Evolutionary conservation across 257 asterid species (phyloP).

Genomic region (Capsicum rhomboideum): DNA sequence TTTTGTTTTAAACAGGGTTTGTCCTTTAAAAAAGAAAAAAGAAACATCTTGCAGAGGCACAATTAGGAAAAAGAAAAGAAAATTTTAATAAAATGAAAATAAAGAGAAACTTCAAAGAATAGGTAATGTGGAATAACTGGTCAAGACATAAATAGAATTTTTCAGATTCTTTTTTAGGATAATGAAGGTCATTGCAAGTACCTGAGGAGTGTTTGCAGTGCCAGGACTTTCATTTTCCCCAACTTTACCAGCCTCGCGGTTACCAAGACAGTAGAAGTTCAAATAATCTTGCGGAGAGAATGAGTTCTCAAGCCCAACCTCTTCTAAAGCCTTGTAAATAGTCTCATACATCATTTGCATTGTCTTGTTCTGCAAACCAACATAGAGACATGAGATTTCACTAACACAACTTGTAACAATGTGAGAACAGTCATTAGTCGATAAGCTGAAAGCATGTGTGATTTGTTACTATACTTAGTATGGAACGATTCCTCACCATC

Average conservation of each 20-base stretch:
- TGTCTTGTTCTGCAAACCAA: conserved; percentile 64
- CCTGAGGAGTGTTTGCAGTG: conserved; percentile 80
- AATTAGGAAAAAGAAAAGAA: neutral
- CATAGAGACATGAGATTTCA: neutral
- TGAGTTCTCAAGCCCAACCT: conserved; percentile 86
- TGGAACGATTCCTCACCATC: neutral
- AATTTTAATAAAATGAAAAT: neutral
- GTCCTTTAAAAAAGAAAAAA: neutral
- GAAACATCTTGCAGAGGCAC: neutral
- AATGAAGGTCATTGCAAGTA: conserved; percentile 5
- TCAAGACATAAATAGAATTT: neutral
- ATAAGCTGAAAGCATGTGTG: neutral
- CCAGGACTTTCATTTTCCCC: conserved; percentile 34
- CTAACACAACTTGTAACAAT: neutral
- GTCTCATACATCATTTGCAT: conserved; percentile 99
- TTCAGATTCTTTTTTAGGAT: neutral
- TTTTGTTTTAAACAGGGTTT: neutral
- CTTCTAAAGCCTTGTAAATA: conserved; percentile 83
- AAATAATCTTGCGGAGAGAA: conserved; percentile 78
- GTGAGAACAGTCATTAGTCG: neutral
- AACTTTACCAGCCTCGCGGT: conserved; percentile 56
- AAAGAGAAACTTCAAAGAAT: neutral
- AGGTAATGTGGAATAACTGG: neutral
- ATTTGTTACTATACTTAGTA: neutral
- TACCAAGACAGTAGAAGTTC: conserved; percentile 91